phyloP scores from a whole-genome alignment of 352 stramenopile genomes.

The Hyaloperonospora arabidopsidis region DNA sequence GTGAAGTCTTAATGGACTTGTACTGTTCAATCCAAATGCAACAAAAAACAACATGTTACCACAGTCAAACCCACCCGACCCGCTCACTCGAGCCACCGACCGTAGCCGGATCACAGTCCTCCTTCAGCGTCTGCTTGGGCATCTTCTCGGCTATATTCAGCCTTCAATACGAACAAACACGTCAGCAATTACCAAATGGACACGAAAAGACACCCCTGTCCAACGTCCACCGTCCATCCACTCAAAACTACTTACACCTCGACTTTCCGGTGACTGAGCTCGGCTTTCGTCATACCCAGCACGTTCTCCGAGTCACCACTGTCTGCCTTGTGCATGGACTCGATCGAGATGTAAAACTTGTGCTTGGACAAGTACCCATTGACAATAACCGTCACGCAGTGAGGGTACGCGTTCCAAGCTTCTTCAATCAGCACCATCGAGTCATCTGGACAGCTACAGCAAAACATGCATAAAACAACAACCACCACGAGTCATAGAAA shows the following conservation, averaged over 20 bases:
- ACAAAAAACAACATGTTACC: conserved; percentile 1
- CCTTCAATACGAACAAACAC: conserved; percentile 19
- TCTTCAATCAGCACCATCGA: conserved; percentile 84
- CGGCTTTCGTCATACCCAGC: conserved; percentile 51
- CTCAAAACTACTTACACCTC: conserved; percentile 75
- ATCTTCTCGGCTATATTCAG: conserved; percentile 73
- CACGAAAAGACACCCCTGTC: background rate
- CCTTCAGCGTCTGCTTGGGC: conserved; percentile 64
- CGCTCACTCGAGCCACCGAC: conserved; percentile 16
- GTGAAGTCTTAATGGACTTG: conserved; percentile 63
- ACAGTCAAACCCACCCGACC: background rate
- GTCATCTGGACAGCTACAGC: conserved; percentile 63
- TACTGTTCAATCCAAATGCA: conserved; percentile 28
- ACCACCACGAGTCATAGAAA: too few species aligned
- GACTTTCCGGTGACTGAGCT: conserved; percentile 68
- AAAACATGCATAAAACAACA: background rate
- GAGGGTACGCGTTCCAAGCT: conserved; percentile 82
- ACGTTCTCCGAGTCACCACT: conserved; percentile 56
- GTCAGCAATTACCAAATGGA: too few species aligned
- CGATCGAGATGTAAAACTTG: conserved; percentile 85
- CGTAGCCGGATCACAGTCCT: conserved; percentile 55
- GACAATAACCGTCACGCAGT: conserved; percentile 81
- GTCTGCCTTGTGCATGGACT: conserved; percentile 68
- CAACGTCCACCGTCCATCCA: too few species aligned
- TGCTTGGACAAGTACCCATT: conserved; percentile 81